Conservation (phyloP, 805 yeast genomes). For the Candida yuanshanica region DNA sequence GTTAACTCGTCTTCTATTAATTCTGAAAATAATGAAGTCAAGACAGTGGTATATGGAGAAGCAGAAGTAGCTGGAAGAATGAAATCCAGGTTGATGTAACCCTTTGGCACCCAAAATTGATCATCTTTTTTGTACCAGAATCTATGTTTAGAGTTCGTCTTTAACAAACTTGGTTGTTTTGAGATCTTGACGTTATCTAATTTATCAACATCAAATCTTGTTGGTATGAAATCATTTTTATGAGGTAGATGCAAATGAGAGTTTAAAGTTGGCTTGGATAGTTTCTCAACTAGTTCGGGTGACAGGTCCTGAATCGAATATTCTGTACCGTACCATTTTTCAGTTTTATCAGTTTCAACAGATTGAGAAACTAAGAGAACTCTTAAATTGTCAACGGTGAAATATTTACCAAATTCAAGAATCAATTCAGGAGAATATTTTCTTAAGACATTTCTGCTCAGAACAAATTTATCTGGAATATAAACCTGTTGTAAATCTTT, state of each 20-base stretch:
- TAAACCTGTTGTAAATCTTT: slow-evolving; percentile 47
- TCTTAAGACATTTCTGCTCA: slow-evolving; percentile 52
- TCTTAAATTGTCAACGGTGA: slow-evolving; percentile 58
- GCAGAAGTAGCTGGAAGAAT: slow-evolving; percentile 58
- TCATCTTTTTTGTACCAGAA: slow-evolving; percentile 92
- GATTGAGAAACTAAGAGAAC: slow-evolving; percentile 48
- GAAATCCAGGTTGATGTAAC: slow-evolving; percentile 57
- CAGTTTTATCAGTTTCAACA: slow-evolving; percentile 46
- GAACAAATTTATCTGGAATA: slow-evolving; percentile 60
- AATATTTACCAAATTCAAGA: slow-evolving; percentile 38
- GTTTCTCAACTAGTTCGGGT: slow-evolving; percentile 27
- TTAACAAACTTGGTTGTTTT: slow-evolving; percentile 57
- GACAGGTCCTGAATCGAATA: slow-evolving; percentile 48
- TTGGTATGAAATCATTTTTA: slow-evolving; percentile 78
- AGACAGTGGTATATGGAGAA: slow-evolving; percentile 52
- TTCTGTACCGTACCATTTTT: slow-evolving; percentile 90
- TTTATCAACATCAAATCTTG: slow-evolving; percentile 60
- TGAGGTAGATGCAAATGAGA: slow-evolving; percentile 53
- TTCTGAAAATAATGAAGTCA: slow-evolving; percentile 60
- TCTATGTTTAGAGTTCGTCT: slow-evolving; percentile 43
- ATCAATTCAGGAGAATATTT: slow-evolving; percentile 55
- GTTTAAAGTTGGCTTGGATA: slow-evolving; percentile 28
- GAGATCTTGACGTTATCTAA: slow-evolving; percentile 29
- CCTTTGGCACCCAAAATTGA: slow-evolving; percentile 83
- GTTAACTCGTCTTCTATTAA: slow-evolving; percentile 69